Conservation (phyloP, 805 yeast species). For the Maudiozyma turicensis region DNA sequence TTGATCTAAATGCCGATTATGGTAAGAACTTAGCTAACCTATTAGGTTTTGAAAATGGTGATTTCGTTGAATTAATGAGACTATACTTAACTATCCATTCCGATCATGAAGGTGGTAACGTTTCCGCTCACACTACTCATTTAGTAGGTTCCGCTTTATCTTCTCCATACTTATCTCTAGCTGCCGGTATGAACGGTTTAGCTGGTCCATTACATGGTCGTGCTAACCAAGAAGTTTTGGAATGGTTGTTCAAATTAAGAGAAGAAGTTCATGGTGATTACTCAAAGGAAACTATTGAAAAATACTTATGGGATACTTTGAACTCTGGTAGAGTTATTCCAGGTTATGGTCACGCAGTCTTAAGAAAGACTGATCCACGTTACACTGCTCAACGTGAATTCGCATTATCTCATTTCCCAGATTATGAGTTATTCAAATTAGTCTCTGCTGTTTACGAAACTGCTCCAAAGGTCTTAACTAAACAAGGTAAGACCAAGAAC, state of each 20-base stretch:
- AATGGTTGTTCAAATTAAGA: slow-evolving; percentile 65
- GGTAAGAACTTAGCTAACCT: slow-evolving; percentile 53
- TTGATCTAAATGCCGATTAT: slow-evolving; percentile 51
- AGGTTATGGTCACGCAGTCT: slow-evolving; percentile 83
- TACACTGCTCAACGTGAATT: slow-evolving; percentile 80
- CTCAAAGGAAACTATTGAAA: slow-evolving; percentile 59
- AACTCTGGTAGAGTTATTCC: slow-evolving; percentile 80
- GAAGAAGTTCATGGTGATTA: slow-evolving; percentile 51
- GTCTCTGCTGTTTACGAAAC: slow-evolving; percentile 71
- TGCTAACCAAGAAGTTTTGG: slow-evolving; percentile 81
- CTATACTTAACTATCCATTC: slow-evolving; percentile 74
- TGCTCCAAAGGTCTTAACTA: slow-evolving; percentile 70
- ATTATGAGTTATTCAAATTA: slow-evolving; percentile 67
- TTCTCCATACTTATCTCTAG: slow-evolving; percentile 65
- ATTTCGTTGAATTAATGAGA: slow-evolving; percentile 72
- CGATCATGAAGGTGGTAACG: slow-evolving; percentile 88
- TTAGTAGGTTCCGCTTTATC: slow-evolving; percentile 76
- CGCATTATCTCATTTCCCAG: slow-evolving; percentile 67
- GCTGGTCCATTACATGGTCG: slow-evolving; percentile 87
- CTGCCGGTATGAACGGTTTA: slow-evolving; percentile 77
- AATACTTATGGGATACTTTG: slow-evolving; percentile 69
- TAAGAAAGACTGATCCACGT: slow-evolving; percentile 84
- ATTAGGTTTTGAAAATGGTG: slow-evolving; percentile 50
- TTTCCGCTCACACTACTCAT: slow-evolving; percentile 80
- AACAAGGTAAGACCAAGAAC: slow-evolving; percentile 86